Percentiles rank a stretch among this genome's conserved stretches.
phyloP scores from a whole-genome alignment of 2,329 filamentous ascomycete species.

The Exutisphaerella laricina region DNA sequence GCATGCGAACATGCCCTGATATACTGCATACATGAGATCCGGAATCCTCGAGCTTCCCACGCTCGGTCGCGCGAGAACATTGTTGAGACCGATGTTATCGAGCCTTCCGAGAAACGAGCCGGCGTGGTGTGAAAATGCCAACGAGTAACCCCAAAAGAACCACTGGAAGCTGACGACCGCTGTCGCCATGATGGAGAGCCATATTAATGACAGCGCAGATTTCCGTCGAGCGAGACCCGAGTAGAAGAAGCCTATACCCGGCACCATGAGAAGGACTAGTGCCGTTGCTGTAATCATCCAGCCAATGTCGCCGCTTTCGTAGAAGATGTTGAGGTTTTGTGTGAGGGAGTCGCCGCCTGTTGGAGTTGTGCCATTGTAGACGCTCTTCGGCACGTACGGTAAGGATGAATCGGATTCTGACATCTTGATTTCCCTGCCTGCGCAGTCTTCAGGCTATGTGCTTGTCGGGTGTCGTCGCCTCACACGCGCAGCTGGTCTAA shows the following conservation, averaged over 20 bases:
- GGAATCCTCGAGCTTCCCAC: slow-evolving; percentile 69
- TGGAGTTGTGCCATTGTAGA: slow-evolving; percentile 58
- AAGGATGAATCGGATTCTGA: slow-evolving; percentile 2
- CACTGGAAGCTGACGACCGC: slow-evolving; percentile 81
- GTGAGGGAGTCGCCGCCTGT: slow-evolving; percentile 62
- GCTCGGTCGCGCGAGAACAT: slow-evolving; percentile 69
- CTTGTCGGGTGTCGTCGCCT: background rate
- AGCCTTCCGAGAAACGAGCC: slow-evolving; percentile 73
- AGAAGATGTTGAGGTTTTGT: slow-evolving; percentile 77
- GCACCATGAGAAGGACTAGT: slow-evolving; percentile 86
- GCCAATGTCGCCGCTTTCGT: slow-evolving; percentile 77
- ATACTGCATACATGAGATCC: slow-evolving; percentile 78
- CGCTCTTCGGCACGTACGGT: slow-evolving; percentile 28
- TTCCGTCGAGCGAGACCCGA: slow-evolving; percentile 83
- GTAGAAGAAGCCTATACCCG: slow-evolving; percentile 91
- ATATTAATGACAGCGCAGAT: slow-evolving; percentile 79
- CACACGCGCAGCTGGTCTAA: background rate
- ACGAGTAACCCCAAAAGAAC: slow-evolving; percentile 92
- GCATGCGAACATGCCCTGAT: slow-evolving; percentile 82
- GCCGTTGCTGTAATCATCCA: slow-evolving; percentile 66
- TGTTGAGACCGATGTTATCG: slow-evolving; percentile 70
- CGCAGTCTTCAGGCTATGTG: background rate
- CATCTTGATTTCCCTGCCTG: background rate
- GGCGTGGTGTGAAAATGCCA: slow-evolving; percentile 74
- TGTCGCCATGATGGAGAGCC: slow-evolving; percentile 75